Evolutionary conservation across 73 alveolate species (phyloP).

Genomic region (Stentor roeselii): DNA sequence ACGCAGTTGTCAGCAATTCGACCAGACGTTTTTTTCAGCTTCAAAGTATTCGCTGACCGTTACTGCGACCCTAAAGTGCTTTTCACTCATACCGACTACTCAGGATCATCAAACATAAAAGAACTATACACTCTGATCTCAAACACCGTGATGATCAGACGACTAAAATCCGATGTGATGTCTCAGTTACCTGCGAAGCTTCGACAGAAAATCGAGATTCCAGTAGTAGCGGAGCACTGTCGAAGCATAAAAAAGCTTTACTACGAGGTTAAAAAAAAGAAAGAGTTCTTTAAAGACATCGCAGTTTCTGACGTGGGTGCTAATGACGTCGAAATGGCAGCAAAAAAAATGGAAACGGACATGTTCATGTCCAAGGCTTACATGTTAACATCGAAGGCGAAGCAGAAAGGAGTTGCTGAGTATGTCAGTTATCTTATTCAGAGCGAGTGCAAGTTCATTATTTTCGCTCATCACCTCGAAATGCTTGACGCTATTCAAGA

Average conservation of each 20-base stretch:
- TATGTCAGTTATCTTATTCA: conserved; percentile 77
- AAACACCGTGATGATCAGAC: conserved; percentile 86
- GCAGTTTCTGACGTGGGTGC: conserved; percentile 45
- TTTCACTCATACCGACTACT: conserved; percentile 72
- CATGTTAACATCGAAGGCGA: conserved; percentile 83
- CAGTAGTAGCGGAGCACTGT: conserved; percentile 35
- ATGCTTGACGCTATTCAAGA: conserved; percentile 91
- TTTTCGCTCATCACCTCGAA: conserved; percentile 88
- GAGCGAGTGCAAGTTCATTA: conserved; percentile 78
- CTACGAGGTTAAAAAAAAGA: conserved; percentile 29
- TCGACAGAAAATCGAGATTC: conserved; percentile 75
- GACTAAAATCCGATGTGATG: conserved; percentile 91
- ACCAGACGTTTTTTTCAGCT: conserved; percentile 86
- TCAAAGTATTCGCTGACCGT: conserved; percentile 76
- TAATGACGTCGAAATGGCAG: conserved; percentile 48
- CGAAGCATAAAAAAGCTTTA: conserved; percentile 27
- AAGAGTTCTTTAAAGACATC: conserved; percentile 44
- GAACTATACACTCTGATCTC: conserved; percentile 77
- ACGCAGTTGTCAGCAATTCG: conserved; percentile 77
- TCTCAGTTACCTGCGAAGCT: conserved; percentile 87
- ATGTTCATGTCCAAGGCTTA: conserved; percentile 59
- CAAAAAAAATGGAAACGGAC: conserved; percentile 31
- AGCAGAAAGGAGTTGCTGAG: conserved; percentile 73
- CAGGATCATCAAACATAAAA: conserved; percentile 84
- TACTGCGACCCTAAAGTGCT: conserved; percentile 89